Conservation (phyloP, 2,329 filamentous ascomycete genomes). For the Aspergillus ochraceus region DNA sequence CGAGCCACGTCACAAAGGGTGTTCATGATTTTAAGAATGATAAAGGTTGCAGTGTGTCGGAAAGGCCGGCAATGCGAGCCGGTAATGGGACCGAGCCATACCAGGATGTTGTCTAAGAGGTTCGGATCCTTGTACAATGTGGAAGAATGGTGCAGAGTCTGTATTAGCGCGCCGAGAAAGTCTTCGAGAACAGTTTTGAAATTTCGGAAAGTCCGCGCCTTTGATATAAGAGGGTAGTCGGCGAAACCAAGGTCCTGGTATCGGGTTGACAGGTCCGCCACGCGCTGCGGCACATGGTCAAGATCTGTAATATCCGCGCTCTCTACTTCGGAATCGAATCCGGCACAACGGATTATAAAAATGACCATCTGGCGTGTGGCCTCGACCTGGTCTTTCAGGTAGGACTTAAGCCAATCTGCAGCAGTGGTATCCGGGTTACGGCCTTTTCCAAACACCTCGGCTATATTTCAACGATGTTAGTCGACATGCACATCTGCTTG, state of each 20-base stretch:
- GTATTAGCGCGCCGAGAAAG: slow-evolving; percentile 77
- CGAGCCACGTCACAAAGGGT: slow-evolving; percentile 73
- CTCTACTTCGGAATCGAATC: slow-evolving; percentile 76
- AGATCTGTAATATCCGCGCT: slow-evolving; percentile 84
- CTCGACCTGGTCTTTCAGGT: slow-evolving; percentile 55
- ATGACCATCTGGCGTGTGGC: slow-evolving; percentile 62
- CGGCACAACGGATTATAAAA: slow-evolving; percentile 66
- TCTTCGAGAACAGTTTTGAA: slow-evolving; percentile 76
- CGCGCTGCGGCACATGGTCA: slow-evolving; percentile 76
- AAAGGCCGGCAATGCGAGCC: slow-evolving; percentile 85
- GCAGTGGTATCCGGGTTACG: slow-evolving; percentile 57
- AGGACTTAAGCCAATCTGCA: slow-evolving; percentile 58
- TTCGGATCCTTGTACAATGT: slow-evolving; percentile 73
- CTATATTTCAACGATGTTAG: slow-evolving; percentile 38
- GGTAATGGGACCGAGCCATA: slow-evolving; percentile 90
- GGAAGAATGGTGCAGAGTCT: slow-evolving; percentile 77
- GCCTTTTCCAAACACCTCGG: slow-evolving; percentile 60
- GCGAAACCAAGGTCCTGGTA: slow-evolving; percentile 81
- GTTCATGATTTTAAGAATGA: slow-evolving; percentile 76
- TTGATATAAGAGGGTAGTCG: slow-evolving; percentile 89
- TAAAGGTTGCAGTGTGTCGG: slow-evolving; percentile 87
- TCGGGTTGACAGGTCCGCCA: slow-evolving; percentile 83
- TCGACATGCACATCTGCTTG: background rate
- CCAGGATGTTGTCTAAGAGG: slow-evolving; percentile 82
- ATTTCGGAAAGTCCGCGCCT: slow-evolving; percentile 69